Base-by-base conservation (phyloP, 805 yeast genomes). In the Nakazawaea sp. region DNA sequence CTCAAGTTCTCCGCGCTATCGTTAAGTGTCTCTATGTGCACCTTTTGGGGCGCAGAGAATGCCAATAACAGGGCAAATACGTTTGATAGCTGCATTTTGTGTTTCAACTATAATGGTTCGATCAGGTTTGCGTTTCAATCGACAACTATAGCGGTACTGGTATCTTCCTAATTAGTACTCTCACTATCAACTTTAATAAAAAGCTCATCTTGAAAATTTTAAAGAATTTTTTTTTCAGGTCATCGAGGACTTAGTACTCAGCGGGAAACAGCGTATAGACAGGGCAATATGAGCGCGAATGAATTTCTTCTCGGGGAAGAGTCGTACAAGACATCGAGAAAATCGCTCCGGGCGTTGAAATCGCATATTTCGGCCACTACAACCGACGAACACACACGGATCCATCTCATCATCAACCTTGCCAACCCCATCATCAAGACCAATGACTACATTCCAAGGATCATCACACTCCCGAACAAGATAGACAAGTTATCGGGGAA, bases 401-500 rank as follows among this genome's bases (percentile, higher is more conserved):
- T 70, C 8, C 55, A 56, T 37, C 44, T 78, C 26, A 64, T 74
- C 31, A 58, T 78, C 30, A 72, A 73, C 45, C 69, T 75, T 6
- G 61, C 58, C 9, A 57, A 58, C 28, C 70, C 72, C 18, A 61
- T 73, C 30, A 52, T 70, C 3, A 51, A 58, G 19, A 49, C 59
- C 18, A 66, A 64, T 32, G 81, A 76, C 43, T 59, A 64, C 43
- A 61, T 71, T 1, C 81, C 84, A 3, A 58, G 84, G 29, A 69
- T 80, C 33, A 62, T 79, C 18, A 83, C 86, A 3, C 45, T 82
- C 10, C 65, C 73, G 0, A 61, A 70, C 45, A 68, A 72, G 44
- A 53, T 81, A 39, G 70, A 68, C 36, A 66, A 64, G 39, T 52
- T 74, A 2, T 67, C 68, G 16, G 69, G 70, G 16, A 61, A 70